These are phyloP conservation scores for Ilyonectria sp. DNA, from an alignment of 2,329 filamentous ascomycete species.

Conservation along the genomic window DNA sequence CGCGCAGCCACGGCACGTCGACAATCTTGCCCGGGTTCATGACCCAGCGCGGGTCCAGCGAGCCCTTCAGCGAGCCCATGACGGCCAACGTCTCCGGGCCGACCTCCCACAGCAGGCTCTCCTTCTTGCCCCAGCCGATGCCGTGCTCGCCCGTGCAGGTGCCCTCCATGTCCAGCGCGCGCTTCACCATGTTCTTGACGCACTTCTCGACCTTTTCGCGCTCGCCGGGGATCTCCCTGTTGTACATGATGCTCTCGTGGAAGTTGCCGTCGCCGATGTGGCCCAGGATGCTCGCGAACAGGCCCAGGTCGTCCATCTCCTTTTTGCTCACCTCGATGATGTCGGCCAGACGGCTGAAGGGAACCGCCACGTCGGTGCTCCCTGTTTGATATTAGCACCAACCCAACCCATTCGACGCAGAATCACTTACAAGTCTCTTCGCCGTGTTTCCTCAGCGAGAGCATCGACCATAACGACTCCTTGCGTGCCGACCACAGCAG, in stretches of 20 bases:
- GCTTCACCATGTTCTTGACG: constrained; percentile 90
- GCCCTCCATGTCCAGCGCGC: constrained; percentile 94
- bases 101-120: constrained; percentile 83
- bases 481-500: constrained; percentile 87
- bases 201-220: constrained; percentile 83
- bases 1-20: constrained; percentile 68
- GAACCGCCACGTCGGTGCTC: constrained; percentile 89
- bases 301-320: constrained; percentile 86
- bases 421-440: constrained; percentile 79
- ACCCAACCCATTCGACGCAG: too few species aligned
- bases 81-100: constrained; percentile 85
- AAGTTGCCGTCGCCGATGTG: constrained; percentile 97
- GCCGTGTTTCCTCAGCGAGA: constrained; percentile 75
- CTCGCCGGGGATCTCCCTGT: constrained; percentile 78
- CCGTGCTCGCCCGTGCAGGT: constrained; percentile 93
- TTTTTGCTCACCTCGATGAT: constrained; percentile 89
- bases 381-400: constrained; percentile 55
- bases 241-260: constrained; percentile 93
- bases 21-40: constrained; percentile 96
- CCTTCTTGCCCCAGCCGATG: constrained; percentile 89
- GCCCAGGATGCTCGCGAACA: constrained; percentile 90
- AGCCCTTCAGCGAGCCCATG: constrained; percentile 87
- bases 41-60: constrained; percentile 88
- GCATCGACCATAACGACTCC: constrained; percentile 87
- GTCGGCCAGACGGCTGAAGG: constrained; percentile 81